Evolutionary conservation across 139 green algal species (phyloP).

Genomic region (Dunaliella primolecta): DNA sequence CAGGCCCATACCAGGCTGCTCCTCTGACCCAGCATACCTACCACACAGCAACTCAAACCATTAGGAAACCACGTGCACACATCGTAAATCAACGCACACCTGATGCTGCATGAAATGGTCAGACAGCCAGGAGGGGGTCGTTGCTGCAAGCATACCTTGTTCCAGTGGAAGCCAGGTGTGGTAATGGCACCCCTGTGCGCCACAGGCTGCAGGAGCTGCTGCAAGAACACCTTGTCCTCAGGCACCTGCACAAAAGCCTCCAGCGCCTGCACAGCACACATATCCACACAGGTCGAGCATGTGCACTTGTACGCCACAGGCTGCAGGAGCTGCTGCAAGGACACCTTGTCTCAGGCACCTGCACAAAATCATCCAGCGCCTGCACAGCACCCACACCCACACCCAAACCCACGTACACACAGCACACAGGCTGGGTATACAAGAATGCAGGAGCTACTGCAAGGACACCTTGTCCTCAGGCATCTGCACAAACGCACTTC

Average conservation of each 20-base stretch:
- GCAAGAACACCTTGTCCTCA: slow-evolving; percentile 9
- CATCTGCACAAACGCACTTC: slow-evolving; percentile 13
- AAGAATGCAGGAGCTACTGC: slow-evolving; percentile 8
- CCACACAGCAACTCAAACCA: too few relatives aligned
- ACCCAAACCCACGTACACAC: neutral
- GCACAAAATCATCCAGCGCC: slow-evolving; percentile 10
- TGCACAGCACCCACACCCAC: neutral
- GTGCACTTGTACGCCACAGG: neutral
- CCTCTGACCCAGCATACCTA: too few relatives aligned
- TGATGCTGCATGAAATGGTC: too few relatives aligned
- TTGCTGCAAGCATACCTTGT: slow-evolving; percentile 4
- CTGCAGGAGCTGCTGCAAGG: slow-evolving; percentile 7
- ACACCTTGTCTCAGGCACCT: slow-evolving; percentile 14
- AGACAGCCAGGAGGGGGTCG: too few relatives aligned
- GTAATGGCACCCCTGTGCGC: neutral
- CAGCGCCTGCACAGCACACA: too few relatives aligned
- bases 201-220: slow-evolving; percentile 11
- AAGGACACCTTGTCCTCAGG: slow-evolving; percentile 11
- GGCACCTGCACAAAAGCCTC: slow-evolving; percentile 16
- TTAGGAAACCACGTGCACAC: too few relatives aligned
- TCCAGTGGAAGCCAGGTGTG: slow-evolving; percentile 3
- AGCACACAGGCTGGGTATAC: too few relatives aligned
- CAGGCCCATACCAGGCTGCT: too few relatives aligned
- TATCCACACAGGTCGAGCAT: too few relatives aligned
- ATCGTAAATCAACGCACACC: too few relatives aligned